Evolutionary conservation across 331 rosid species (phyloP).

Genomic region (Arachis monticola): DNA sequence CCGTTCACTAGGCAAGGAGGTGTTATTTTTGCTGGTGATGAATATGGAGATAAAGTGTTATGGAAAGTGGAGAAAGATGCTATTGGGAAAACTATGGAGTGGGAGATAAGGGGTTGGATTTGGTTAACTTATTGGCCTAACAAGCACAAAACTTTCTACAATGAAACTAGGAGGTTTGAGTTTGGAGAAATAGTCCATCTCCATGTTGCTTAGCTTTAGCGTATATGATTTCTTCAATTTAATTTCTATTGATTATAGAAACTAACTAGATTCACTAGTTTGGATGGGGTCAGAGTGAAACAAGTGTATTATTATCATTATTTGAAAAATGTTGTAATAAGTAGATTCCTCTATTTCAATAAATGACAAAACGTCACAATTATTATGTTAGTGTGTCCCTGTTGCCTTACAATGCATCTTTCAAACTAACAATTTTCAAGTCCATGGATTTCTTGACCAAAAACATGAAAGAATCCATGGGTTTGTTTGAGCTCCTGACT

Average conservation of each 20-base stretch:
- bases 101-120: slow-evolving; percentile 89
- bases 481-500: too few species aligned
- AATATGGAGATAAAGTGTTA: slow-evolving; percentile 69
- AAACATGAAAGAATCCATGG: too few species aligned
- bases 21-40: slow-evolving; percentile 85
- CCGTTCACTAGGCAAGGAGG: slow-evolving; percentile 94
- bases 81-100: slow-evolving; percentile 72
- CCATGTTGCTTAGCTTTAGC: slow-evolving; percentile 47
- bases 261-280: background rate
- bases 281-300: background rate
- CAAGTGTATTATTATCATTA: background rate
- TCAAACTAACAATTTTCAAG: too few species aligned
- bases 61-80: slow-evolving; percentile 81
- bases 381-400: too few species aligned
- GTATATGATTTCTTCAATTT: background rate
- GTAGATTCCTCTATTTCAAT: too few species aligned
- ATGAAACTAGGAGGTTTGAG: slow-evolving; percentile 83
- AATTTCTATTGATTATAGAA: slow-evolving; percentile 6
- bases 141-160: slow-evolving; percentile 60
- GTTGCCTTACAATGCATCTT: too few species aligned
- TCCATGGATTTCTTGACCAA: too few species aligned
- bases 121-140: slow-evolving; percentile 97
- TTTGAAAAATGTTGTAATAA: too few species aligned
- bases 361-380: background rate
- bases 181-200: slow-evolving; percentile 69